Evolutionary conservation across 2,329 filamentous ascomycete species (phyloP), one percentile per base, ranked within the genome.

Genomic region (Penicillium nordicum): DNA sequence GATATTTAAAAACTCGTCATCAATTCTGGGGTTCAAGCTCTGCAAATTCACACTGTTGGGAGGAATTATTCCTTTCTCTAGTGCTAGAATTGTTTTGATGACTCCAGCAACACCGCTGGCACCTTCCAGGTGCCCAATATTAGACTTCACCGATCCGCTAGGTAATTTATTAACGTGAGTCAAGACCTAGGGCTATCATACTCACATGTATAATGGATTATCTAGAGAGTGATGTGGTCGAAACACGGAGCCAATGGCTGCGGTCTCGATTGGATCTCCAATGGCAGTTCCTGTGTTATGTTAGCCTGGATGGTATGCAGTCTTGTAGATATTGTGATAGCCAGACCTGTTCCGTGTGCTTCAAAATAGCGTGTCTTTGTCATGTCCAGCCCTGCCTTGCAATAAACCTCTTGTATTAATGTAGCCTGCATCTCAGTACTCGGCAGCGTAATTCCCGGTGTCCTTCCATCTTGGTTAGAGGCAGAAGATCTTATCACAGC

Each of bases 401-500:
- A 18, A 50, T 74, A 74, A 8, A 55, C 55, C 4, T 47, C n/a
- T 18, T 53, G 49, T 10, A 69, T 71, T 25, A 71, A 46, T 4
- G 50, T 50, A 42, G 57, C 62, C 46, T 74, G 71, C 2, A 66
- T 60, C 5, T 63, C 59, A 2, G 46, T 11, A 50, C 51, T 77
- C 0, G 77, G 78, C 57, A 72, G 67, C 0, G 75, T 74, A 32
- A 80, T 75, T 0, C 75, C 74, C 34, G 69, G 65, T 0, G 77
- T 76, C 27, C 65, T 67, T 4, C 78, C 78, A 60, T 80, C 76
- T 56, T 76, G 70, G 57, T 77, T 79, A 9, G 70, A 59, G 11
- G 69, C 74, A n/a, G 69, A 72, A 1, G 64, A 71, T 12, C 69
- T 63, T 14, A 58, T 58, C 16, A 80, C 66, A 1, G 73, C 72